These are phyloP conservation scores for Plectranthus barbatus DNA, from an alignment of 257 asterid species.

Conservation along the genomic window DNA sequence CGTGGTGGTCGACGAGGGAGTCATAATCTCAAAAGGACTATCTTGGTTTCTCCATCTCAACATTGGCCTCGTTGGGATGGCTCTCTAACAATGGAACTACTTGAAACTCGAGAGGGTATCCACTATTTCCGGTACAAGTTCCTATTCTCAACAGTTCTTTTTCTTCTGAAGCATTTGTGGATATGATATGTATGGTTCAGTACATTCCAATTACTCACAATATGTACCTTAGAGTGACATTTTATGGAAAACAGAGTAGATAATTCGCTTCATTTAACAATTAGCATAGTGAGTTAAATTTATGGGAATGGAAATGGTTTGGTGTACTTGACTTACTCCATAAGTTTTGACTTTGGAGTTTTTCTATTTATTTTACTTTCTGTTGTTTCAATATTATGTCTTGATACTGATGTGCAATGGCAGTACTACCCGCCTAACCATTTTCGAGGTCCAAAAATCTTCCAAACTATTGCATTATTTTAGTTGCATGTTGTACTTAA, in stretches of 20 bases:
- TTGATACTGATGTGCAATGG: not conserved
- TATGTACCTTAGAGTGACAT: not conserved
- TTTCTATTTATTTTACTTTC: too few relatives aligned
- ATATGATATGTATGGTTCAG: not conserved
- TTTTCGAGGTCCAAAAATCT: too few relatives aligned
- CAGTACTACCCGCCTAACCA: not conserved
- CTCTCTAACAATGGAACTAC: conserved; percentile 76
- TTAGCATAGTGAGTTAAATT: not conserved
- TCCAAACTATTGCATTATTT: not conserved
- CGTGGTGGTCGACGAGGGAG: conserved; percentile 71
- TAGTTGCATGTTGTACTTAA: not conserved
- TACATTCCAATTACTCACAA: not conserved
- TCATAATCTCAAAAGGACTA: conserved; percentile 61
- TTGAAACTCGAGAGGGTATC: conserved; percentile 54
- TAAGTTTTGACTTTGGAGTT: too few relatives aligned
- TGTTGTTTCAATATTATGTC: not conserved
- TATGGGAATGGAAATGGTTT: not conserved
- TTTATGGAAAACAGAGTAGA: not conserved
- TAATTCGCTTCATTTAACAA: not conserved
- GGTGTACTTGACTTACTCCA: too few relatives aligned
- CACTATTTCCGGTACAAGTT: conserved; percentile 67
- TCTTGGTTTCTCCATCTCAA: conserved; percentile 76
- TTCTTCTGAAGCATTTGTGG: not conserved
- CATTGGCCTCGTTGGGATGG: conserved; percentile 99
- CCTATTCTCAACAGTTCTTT: not conserved